phyloP scores from a whole-genome alignment of 1,284 basidiomycete genomes.

The Puccinia polysora region DNA sequence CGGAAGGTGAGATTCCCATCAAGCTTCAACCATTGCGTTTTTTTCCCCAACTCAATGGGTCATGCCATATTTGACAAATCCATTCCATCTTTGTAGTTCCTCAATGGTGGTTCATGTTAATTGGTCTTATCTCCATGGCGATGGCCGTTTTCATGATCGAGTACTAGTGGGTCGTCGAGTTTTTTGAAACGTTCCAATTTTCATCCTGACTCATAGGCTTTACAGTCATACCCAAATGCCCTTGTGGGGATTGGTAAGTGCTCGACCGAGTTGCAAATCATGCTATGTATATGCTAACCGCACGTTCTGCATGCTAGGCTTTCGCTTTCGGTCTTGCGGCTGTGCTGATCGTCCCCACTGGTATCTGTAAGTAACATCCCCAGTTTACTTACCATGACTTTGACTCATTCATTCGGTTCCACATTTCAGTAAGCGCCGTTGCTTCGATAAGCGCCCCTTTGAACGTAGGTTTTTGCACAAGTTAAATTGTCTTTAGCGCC shows the following conservation, averaged over 20 bases:
- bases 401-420: neutral
- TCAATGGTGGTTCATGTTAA: slow-evolving; percentile 51
- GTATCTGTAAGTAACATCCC: slow-evolving; percentile 12
- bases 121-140: slow-evolving; percentile 49
- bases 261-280: neutral
- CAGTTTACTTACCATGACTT: no score
- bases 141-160: slow-evolving; percentile 49
- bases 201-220: neutral
- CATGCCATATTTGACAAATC: neutral
- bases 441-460: slow-evolving; percentile 26
- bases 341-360: slow-evolving; percentile 28
- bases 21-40: neutral
- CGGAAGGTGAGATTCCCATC: slow-evolving; percentile 46
- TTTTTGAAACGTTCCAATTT: neutral
- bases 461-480: slow-evolving; percentile 10
- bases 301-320: neutral
- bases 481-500: neutral
- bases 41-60: neutral
- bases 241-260: slow-evolving; percentile 39
- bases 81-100: slow-evolving; percentile 47
- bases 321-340: slow-evolving; percentile 29
- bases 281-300: neutral
- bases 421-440: slow-evolving; percentile 22
- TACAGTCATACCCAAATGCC: slow-evolving; percentile 38
- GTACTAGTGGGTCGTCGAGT: slow-evolving; percentile 31